phyloP scores from a whole-genome alignment of 2,329 filamentous ascomycete genomes.

The Laburnicola sp. region DNA sequence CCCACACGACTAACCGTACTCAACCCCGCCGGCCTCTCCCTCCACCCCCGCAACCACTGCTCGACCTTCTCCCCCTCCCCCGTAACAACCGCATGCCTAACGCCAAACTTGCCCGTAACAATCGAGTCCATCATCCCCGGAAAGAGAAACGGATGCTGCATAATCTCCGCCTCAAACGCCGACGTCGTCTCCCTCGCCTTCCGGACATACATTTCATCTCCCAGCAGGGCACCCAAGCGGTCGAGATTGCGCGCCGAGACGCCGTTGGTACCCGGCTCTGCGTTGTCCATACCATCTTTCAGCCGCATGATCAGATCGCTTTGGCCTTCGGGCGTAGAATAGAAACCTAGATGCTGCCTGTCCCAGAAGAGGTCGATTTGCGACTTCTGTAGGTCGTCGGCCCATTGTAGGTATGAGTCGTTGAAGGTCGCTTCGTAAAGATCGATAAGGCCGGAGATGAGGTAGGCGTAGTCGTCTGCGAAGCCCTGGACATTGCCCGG shows the following conservation, averaged over 20 bases:
- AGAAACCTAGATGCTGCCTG: conserved; percentile 64
- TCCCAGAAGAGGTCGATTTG: conserved; percentile 83
- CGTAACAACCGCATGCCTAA: conserved; percentile 61
- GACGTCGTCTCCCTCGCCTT: conserved; percentile 74
- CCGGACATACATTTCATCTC: conserved; percentile 64
- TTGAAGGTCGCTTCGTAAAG: conserved; percentile 84
- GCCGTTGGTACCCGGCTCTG: conserved; percentile 87
- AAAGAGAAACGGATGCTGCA: conserved; percentile 93
- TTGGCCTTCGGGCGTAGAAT: conserved; percentile 66
- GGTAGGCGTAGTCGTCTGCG: conserved; percentile 91
- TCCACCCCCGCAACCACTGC: conserved; percentile 47
- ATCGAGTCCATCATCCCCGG: conserved; percentile 76
- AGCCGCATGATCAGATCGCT: conserved; percentile 78
- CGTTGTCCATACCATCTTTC: conserved; percentile 94
- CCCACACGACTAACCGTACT: conserved; percentile 44
- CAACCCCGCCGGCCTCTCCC: conserved; percentile 44
- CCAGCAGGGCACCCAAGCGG: conserved; percentile 71
- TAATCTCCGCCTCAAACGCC: conserved; percentile 87
- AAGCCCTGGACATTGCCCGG: conserved; percentile 71
- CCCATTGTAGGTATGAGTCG: conserved; percentile 74
- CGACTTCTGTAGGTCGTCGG: conserved; percentile 75
- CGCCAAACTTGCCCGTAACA: conserved; percentile 73
- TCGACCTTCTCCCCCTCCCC: conserved; percentile 51
- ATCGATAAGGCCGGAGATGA: conserved; percentile 79
- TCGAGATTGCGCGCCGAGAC: conserved; percentile 86